phyloP scores from a whole-genome alignment of 1,284 basidiomycete genomes.

The Phlebopus sp. region DNA sequence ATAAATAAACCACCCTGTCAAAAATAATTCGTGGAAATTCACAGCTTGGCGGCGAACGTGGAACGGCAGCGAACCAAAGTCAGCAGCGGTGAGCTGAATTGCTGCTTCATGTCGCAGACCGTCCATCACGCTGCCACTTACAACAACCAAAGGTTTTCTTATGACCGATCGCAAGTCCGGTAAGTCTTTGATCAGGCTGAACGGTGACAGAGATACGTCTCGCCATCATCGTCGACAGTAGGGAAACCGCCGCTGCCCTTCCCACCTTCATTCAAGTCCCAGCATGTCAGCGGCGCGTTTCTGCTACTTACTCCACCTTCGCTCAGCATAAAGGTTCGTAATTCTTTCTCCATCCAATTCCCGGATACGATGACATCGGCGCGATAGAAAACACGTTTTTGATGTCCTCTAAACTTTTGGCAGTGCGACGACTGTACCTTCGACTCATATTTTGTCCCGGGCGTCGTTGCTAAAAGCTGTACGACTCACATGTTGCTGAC shows the following conservation, averaged over 20 bases:
- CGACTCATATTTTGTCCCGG: background rate
- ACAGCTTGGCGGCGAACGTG: background rate
- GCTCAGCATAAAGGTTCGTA: background rate
- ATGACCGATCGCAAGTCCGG: background rate
- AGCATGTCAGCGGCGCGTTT: background rate
- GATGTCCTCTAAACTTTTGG: background rate
- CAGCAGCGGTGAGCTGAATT: background rate
- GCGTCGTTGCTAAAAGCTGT: background rate
- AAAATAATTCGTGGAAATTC: constrained; percentile 22
- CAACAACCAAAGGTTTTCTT: background rate
- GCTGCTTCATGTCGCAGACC: background rate
- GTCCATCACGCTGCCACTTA: background rate
- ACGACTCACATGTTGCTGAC: background rate
- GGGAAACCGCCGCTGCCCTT: background rate
- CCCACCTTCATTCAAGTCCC: background rate
- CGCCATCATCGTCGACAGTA: background rate
- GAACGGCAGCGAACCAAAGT: background rate
- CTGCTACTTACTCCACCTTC: background rate
- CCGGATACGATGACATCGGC: background rate
- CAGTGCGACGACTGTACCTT: background rate
- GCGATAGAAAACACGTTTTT: background rate
- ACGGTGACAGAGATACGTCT: constrained; percentile 1
- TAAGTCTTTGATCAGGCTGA: background rate
- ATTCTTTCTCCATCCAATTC: background rate
- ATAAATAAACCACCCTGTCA: constrained; percentile 13